Base-by-base conservation (phyloP, 164 flowering plant species). In the Berberis thunbergii region DNA sequence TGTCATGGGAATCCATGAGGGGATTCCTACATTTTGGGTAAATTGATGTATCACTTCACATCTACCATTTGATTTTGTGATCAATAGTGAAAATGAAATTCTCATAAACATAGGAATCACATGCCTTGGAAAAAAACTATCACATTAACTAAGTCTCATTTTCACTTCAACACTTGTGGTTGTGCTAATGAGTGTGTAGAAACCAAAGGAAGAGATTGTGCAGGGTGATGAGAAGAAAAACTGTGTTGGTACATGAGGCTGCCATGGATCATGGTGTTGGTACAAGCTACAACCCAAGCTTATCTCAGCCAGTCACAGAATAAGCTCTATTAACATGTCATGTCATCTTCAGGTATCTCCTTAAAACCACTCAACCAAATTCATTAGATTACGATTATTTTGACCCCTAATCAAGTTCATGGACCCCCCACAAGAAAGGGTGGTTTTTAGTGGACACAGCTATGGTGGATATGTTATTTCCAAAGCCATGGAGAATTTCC, bases 371-470 rank as follows among this genome's bases (percentile, higher is more conserved):
- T 63, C 6, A 6, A 50, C 11, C 57, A 69, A 7, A 8, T 75
- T 1, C 38, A 5, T 4, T 56, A 73, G 4, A 2, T 72, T 10
- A 2, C 57, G 0, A 69, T 6, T 75, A 72, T 39, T 3, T 40
- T 6, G 45, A 66, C 10, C 78, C 78, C 9, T 53, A 57, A 59
- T 69, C 13, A 59, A 72, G 10, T 50, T 72, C 64, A 43, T 72
- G 62, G 63, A 48, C 72, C 1, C 66, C 78, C n/a, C 26, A 41
- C 62, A 66, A 11, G 74, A 75, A 39, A 75, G 61, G 60, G 73
- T 72, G 9, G 58, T 74, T n/a, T 56, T 74, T 2, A 71, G 70
- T 6, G 77, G 69, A 5, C 76, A 74, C 41, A 74, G 76, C 63
- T 48, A 44, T 43, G 67, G 73, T 5, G 59, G 59, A 4, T 5